Percentiles rank a stretch among this genome's conserved stretches.
These are phyloP conservation scores for Didymella pinodella DNA, from an alignment of 2,329 filamentous ascomycete genomes.

Conservation along the genomic window DNA sequence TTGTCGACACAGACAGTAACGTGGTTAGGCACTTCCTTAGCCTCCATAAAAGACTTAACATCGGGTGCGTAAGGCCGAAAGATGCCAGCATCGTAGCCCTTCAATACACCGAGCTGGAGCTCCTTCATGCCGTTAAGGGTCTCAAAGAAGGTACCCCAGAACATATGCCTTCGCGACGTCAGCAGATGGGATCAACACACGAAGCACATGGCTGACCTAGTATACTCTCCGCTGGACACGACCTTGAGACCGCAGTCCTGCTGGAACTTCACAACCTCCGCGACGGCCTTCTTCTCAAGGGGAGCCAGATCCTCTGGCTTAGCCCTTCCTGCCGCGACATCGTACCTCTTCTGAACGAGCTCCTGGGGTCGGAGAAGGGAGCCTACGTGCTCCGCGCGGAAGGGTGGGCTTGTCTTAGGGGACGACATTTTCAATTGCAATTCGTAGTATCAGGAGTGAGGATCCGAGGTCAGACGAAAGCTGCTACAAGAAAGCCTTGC, in stretches of 20 bases:
- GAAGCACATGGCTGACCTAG: constrained; percentile 34
- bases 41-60: constrained; percentile 68
- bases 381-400: constrained; percentile 76
- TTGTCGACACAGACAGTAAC: constrained; percentile 66
- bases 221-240: constrained; percentile 75
- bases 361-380: constrained; percentile 72
- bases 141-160: constrained; percentile 66
- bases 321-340: constrained; percentile 61
- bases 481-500: constrained; percentile 22
- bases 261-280: constrained; percentile 71
- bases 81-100: constrained; percentile 60
- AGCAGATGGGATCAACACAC: constrained; percentile 13
- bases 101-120: constrained; percentile 52
- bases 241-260: constrained; percentile 68
- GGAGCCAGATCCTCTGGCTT: constrained; percentile 56
- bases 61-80: constrained; percentile 68
- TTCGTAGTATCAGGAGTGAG: constrained; percentile 13
- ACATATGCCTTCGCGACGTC: constrained; percentile 54
- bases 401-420: constrained; percentile 61
- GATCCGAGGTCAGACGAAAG: constrained; percentile 12
- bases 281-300: constrained; percentile 71
- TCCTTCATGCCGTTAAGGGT: constrained; percentile 64
- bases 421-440: constrained; percentile 46
- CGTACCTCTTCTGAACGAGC: constrained; percentile 66
- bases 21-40: constrained; percentile 61